Evolutionary conservation across 768 basidiomycete genomes (phyloP).

Genomic region (Phaffia australis): DNA sequence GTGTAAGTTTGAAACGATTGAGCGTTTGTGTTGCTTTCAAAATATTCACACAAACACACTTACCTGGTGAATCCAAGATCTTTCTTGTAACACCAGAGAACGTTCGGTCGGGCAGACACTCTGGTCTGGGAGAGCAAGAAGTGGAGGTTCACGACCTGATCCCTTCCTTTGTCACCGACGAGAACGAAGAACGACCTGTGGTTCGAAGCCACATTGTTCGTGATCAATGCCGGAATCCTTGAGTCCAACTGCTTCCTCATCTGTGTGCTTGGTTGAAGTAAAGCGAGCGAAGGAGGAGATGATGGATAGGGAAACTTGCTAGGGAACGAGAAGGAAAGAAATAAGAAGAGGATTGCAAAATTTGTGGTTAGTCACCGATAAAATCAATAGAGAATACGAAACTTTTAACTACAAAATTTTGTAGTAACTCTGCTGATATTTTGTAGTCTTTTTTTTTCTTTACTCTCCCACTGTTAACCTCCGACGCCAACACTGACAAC

Average conservation of each 20-base stretch:
- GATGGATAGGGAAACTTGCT: no score
- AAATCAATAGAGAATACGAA: no score
- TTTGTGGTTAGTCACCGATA: no score
- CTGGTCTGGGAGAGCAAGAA: slow-evolving; percentile 85
- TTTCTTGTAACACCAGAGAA: slow-evolving; percentile 98
- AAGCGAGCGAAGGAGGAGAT: background rate
- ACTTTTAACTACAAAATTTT: no score
- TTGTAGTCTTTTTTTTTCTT: no score
- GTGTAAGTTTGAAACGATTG: background rate
- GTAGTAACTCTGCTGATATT: no score
- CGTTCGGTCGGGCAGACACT: slow-evolving; percentile 76
- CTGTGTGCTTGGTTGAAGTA: background rate
- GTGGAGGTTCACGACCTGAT: slow-evolving; percentile 94
- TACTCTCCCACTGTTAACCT: no score
- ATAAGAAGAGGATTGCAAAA: no score
- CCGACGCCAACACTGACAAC: no score
- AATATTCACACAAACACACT: slow-evolving; percentile 31
- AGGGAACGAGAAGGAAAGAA: no score
- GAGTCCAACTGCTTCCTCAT: slow-evolving; percentile 59
- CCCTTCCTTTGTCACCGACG: slow-evolving; percentile 84
- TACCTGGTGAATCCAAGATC: slow-evolving; percentile 91
- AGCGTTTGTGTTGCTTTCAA: background rate
- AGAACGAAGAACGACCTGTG: slow-evolving; percentile 92
- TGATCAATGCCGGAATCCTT: slow-evolving; percentile 81
- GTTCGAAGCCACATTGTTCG: slow-evolving; percentile 84